Evolutionary conservation across 1,284 basidiomycete species (phyloP).

Genomic region (Agroathelia rolfsii): DNA sequence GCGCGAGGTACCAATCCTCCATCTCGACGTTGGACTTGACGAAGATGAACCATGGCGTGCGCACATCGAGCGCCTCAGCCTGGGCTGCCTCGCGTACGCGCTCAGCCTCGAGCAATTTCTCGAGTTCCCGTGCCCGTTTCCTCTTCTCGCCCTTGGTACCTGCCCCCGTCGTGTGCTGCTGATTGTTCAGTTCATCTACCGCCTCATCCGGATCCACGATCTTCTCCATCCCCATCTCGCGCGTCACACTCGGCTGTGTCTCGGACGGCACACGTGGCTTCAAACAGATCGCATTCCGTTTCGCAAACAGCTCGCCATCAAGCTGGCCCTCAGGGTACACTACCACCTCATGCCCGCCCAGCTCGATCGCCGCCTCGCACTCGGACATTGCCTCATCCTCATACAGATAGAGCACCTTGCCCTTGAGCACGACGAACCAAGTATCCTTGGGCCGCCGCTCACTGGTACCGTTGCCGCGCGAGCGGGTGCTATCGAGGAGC

Average conservation of each 20-base stretch:
- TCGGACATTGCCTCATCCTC: slow-evolving; percentile 84
- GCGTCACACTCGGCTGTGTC: slow-evolving; percentile 39
- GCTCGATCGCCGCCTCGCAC: slow-evolving; percentile 77
- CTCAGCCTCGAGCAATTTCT: slow-evolving; percentile 34
- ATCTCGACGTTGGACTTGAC: slow-evolving; percentile 75
- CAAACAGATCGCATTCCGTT: slow-evolving; percentile 78
- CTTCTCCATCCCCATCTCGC: slow-evolving; percentile 38
- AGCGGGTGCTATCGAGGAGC: slow-evolving; percentile 64
- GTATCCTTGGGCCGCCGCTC: slow-evolving; percentile 86
- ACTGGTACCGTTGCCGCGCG: no score
- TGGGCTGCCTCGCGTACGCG: slow-evolving; percentile 33
- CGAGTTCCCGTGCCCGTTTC: slow-evolving; percentile 35
- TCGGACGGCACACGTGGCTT: slow-evolving; percentile 35
- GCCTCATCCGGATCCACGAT: slow-evolving; percentile 28
- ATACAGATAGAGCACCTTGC: slow-evolving; percentile 82
- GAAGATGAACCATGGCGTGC: slow-evolving; percentile 84
- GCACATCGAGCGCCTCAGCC: slow-evolving; percentile 38
- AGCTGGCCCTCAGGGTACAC: slow-evolving; percentile 64
- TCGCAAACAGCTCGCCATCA: slow-evolving; percentile 84
- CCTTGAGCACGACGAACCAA: slow-evolving; percentile 86
- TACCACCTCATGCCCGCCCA: slow-evolving; percentile 64
- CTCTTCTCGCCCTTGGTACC: no score
- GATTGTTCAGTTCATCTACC: slow-evolving; percentile 29
- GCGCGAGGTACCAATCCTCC: slow-evolving; percentile 93
- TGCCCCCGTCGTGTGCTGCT: slow-evolving; percentile 16